Conservation (phyloP, 768 basidiomycete species). For the Macrolepiota dolichaula region DNA sequence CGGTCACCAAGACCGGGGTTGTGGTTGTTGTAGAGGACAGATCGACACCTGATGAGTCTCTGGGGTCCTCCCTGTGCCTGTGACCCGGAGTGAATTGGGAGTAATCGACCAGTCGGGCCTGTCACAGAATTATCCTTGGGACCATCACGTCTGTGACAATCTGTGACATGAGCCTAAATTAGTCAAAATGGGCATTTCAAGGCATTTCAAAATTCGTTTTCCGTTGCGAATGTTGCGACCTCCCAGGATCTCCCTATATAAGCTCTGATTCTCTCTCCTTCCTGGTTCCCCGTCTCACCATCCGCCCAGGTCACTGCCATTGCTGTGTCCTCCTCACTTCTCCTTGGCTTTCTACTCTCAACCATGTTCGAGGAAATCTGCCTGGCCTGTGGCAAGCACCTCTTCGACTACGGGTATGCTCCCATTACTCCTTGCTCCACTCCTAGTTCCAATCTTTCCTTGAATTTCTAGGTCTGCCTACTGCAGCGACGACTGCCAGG, state of each 20-base stretch:
- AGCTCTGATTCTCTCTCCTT: slow-evolving; percentile 18
- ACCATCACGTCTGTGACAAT: neutral
- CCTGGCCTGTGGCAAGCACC: slow-evolving; percentile 65
- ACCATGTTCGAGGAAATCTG: slow-evolving; percentile 80
- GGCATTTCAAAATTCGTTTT: slow-evolving; percentile 28
- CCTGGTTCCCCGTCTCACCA: slow-evolving; percentile 17
- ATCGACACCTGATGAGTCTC: slow-evolving; percentile 7
- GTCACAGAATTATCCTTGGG: neutral
- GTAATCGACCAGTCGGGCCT: slow-evolving; percentile 1
- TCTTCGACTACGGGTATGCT: slow-evolving; percentile 60
- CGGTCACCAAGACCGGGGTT: slow-evolving; percentile 11
- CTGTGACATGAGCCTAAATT: slow-evolving; percentile 2
- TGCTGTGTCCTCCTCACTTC: slow-evolving; percentile 8
- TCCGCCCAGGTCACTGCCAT: neutral
- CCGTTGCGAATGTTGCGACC: slow-evolving; percentile 36
- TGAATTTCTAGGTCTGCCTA: slow-evolving; percentile 54
- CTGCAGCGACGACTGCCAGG: slow-evolving; percentile 69
- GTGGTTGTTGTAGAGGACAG: neutral
- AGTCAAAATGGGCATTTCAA: slow-evolving; percentile 15
- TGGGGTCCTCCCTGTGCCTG: slow-evolving; percentile 3
- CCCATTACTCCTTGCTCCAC: slow-evolving; percentile 13
- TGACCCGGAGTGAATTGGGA: slow-evolving; percentile 10
- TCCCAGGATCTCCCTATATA: slow-evolving; percentile 34
- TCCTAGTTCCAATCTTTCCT: slow-evolving; percentile 8
- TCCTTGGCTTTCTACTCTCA: neutral